Evolutionary conservation across 352 stramenopile genomes (phyloP).

Genomic region (Phytophthora sojae): DNA sequence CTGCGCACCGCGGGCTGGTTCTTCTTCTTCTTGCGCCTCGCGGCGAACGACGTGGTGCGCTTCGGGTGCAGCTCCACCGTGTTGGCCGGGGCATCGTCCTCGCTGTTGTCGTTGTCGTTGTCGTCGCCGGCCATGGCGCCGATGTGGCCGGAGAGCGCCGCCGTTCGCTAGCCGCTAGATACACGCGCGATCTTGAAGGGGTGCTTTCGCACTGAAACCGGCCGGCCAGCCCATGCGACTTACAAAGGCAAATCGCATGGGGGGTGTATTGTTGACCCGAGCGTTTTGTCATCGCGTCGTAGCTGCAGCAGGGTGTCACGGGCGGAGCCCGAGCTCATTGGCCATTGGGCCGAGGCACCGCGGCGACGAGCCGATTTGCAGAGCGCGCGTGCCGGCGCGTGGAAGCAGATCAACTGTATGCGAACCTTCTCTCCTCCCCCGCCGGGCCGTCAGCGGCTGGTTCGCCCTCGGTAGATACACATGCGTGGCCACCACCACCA

Average conservation of each 20-base stretch:
- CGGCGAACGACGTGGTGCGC: constrained; percentile 68
- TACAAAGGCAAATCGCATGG: not conserved
- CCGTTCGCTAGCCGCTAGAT: not conserved
- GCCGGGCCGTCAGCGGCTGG: not conserved
- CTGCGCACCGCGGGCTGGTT: constrained; percentile 17
- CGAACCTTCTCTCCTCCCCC: constrained; percentile 23
- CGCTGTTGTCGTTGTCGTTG: constrained; percentile 3
- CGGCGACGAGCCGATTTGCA: constrained; percentile 25
- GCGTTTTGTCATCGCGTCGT: constrained; percentile 21
- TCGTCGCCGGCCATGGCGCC: not conserved
- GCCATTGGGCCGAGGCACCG: constrained; percentile 36
- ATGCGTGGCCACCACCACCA: too few species aligned
- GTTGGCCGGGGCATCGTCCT: constrained; percentile 18
- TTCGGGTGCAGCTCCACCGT: constrained; percentile 62
- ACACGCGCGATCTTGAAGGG: constrained; percentile 35
- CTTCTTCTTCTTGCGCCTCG: constrained; percentile 52
- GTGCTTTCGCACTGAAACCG: constrained; percentile 8
- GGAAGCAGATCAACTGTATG: constrained; percentile 5
- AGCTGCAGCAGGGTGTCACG: constrained; percentile 20
- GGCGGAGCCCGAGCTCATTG: constrained; percentile 24
- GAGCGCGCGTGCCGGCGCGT: constrained; percentile 20
- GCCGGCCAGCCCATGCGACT: not conserved
- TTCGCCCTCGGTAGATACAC: too few species aligned
- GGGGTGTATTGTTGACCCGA: constrained; percentile 33
- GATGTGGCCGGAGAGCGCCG: too few species aligned